Conservation (phyloP, 495 filamentous ascomycete species). For the Astrothelium macrocarpum region DNA sequence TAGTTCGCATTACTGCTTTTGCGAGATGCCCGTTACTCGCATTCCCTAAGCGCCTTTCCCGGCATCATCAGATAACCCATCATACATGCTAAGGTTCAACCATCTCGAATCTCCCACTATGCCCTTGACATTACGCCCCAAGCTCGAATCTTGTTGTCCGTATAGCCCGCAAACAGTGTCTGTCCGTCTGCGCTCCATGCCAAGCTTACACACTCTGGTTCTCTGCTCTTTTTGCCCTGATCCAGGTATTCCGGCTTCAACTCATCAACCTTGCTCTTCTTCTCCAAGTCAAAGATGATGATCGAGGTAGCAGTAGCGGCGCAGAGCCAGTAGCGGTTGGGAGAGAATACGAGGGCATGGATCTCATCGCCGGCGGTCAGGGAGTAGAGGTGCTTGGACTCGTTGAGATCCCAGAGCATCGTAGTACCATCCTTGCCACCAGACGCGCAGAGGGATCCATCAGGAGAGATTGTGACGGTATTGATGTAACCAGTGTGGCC, state of each 20-base stretch:
- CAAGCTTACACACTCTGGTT: conserved; percentile 94
- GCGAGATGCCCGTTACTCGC: too few relatives aligned
- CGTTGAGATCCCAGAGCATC: conserved; percentile 99
- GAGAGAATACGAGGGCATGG: conserved; percentile 99
- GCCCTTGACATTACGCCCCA: conserved; percentile 86
- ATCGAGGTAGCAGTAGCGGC: conserved; percentile 92
- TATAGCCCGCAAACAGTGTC: conserved; percentile 99
- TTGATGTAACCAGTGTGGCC: conserved; percentile 99
- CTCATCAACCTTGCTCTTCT: conserved; percentile 99
- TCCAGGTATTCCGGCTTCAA: conserved; percentile 96
- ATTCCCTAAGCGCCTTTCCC: background rate
- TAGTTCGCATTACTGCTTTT: background rate
- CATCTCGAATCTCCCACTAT: conserved; percentile 15
- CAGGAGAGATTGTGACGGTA: conserved; percentile 99
- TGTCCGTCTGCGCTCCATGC: conserved; percentile 97
- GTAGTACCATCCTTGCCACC: conserved; percentile 99
- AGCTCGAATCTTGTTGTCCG: conserved; percentile 97
- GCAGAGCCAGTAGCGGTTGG: conserved; percentile 99
- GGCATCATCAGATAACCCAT: background rate
- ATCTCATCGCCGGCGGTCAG: conserved; percentile 99
- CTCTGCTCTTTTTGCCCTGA: conserved; percentile 96
- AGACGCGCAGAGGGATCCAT: conserved; percentile 97
- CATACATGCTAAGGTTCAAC: background rate
- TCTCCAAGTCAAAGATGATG: conserved; percentile 99
- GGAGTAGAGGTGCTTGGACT: conserved; percentile 99